These are phyloP conservation scores for Phytophthora citrophthora DNA, from an alignment of 352 stramenopile species.

Conservation along the genomic window DNA sequence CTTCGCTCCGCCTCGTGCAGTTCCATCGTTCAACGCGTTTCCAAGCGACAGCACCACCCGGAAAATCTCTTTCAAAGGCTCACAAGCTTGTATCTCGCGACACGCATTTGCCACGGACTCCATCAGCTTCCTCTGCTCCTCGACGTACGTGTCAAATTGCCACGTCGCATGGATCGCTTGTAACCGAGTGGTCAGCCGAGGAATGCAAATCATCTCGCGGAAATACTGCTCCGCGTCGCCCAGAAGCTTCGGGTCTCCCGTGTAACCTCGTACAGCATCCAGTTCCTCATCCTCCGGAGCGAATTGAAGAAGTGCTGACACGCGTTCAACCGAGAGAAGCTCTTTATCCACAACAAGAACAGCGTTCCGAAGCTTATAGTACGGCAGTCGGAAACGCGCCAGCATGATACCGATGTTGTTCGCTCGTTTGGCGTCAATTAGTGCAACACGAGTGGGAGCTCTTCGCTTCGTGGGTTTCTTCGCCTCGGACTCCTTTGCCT, in stretches of 20 bases:
- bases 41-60: conserved; percentile 84
- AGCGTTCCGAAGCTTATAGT: conserved; percentile 77
- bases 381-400: conserved; percentile 82
- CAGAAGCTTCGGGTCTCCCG: conserved; percentile 71
- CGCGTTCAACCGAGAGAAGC: conserved; percentile 70
- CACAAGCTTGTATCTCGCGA: conserved; percentile 86
- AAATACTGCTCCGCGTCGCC: conserved; percentile 88
- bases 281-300: conserved; percentile 76
- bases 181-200: conserved; percentile 66
- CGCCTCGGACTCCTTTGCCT: conserved; percentile 53
- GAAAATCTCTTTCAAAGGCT: conserved; percentile 89
- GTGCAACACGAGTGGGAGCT: conserved; percentile 71
- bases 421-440: conserved; percentile 85
- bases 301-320: conserved; percentile 82
- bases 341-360: conserved; percentile 85
- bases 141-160: conserved; percentile 86
- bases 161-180: conserved; percentile 84
- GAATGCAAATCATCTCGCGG: conserved; percentile 65
- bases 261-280: conserved; percentile 67
- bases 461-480: conserved; percentile 68
- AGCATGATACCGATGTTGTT: conserved; percentile 92
- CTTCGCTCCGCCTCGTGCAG: conserved; percentile 80
- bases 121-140: conserved; percentile 78
- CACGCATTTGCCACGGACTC: conserved; percentile 90
- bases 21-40: conserved; percentile 92